phyloP scores from a whole-genome alignment of 2,329 filamentous ascomycete genomes.

The Juglanconis sp. region DNA sequence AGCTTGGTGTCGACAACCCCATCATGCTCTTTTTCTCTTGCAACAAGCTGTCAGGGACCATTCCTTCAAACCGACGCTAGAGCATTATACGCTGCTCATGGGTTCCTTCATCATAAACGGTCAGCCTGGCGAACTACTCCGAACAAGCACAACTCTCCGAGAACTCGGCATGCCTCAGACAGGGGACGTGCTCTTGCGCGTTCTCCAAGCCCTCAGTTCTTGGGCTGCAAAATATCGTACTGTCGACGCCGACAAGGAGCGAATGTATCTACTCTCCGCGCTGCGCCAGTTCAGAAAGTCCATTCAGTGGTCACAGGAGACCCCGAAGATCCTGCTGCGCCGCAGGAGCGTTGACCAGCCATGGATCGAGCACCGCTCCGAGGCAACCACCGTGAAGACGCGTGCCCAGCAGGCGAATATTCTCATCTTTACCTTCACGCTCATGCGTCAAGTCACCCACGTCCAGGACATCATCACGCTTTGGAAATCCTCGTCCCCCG shows the following conservation, averaged over 20 bases:
- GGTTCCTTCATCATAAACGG: slow-evolving; percentile 44
- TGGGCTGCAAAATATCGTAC: background rate
- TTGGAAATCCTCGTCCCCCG: slow-evolving; percentile 48
- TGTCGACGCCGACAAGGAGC: slow-evolving; percentile 11
- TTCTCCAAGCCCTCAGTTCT: slow-evolving; percentile 38
- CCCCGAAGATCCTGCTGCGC: background rate
- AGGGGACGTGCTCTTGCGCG: slow-evolving; percentile 39
- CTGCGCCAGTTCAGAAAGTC: slow-evolving; percentile 34
- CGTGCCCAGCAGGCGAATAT: slow-evolving; percentile 38
- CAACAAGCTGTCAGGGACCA: slow-evolving; percentile 40
- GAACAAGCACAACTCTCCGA: slow-evolving; percentile 42
- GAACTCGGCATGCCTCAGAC: slow-evolving; percentile 39
- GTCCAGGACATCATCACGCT: slow-evolving; percentile 43
- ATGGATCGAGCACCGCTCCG: slow-evolving; percentile 23
- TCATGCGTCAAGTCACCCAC: slow-evolving; percentile 35
- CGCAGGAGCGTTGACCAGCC: slow-evolving; percentile 20
- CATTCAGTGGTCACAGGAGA: slow-evolving; percentile 20
- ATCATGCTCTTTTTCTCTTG: slow-evolving; percentile 48
- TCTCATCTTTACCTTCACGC: slow-evolving; percentile 38
- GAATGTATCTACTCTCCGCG: slow-evolving; percentile 30
- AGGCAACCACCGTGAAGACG: slow-evolving; percentile 24
- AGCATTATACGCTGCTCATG: slow-evolving; percentile 55
- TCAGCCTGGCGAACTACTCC: slow-evolving; percentile 40
- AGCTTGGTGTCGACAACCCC: slow-evolving; percentile 45
- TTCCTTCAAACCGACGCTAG: slow-evolving; percentile 42